Evolutionary conservation across 495 filamentous ascomycete species (phyloP).

Genomic region (Podospora pseudocomata): DNA sequence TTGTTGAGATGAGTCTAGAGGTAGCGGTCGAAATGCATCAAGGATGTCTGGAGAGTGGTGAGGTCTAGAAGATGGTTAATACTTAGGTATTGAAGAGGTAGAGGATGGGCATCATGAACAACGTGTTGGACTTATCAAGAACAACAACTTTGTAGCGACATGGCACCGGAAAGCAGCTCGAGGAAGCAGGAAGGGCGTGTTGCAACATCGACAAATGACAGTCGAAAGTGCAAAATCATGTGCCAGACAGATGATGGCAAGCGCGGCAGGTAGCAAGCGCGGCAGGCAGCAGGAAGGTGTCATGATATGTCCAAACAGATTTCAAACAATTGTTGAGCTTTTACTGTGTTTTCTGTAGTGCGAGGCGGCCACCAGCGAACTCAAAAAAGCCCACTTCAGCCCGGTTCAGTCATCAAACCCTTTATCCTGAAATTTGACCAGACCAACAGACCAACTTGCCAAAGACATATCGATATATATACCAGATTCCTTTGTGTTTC

Average conservation of each 20-base stretch:
- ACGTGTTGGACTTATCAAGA: neutral
- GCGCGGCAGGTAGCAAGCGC: neutral
- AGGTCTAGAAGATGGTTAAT: neutral
- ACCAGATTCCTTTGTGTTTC: neutral
- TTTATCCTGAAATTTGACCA: neutral
- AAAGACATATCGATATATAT: neutral
- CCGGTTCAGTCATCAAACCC: neutral
- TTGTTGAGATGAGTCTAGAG: neutral
- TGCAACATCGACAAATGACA: too few relatives aligned
- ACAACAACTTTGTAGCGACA: neutral
- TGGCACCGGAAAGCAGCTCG: too few relatives aligned
- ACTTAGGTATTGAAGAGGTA: neutral
- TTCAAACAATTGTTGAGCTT: neutral
- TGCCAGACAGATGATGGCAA: neutral
- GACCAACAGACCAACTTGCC: neutral
- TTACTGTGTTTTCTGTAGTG: too few relatives aligned
- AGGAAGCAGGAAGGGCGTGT: neutral
- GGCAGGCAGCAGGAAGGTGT: neutral
- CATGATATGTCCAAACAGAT: neutral
- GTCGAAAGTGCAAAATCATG: too few relatives aligned
- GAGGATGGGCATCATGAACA: neutral
- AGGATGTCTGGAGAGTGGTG: neutral
- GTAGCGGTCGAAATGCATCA: neutral
- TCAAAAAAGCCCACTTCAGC: too few relatives aligned
- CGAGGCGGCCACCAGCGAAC: too few relatives aligned